These are phyloP conservation scores for Cytospora chrysosperma DNA, from an alignment of 2,329 filamentous ascomycete species.

Conservation along the genomic window DNA sequence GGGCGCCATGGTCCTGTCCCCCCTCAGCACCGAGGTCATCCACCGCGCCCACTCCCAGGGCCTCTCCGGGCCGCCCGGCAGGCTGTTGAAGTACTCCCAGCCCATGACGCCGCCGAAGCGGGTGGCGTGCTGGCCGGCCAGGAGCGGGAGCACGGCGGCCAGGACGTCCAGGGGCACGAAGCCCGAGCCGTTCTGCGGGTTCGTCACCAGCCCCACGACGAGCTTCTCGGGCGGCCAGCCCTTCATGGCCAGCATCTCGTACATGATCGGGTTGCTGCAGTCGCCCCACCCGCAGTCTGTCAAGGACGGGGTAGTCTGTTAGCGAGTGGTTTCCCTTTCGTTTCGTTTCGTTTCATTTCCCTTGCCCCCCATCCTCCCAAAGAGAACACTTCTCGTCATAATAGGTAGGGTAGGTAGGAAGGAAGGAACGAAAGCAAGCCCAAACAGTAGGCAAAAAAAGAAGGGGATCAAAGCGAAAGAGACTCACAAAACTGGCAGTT, in stretches of 20 bases:
- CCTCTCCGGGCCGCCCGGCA: constrained; percentile 55
- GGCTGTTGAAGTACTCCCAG: constrained; percentile 81
- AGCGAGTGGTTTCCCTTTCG: background rate
- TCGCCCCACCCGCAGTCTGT: constrained; percentile 77
- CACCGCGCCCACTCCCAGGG: constrained; percentile 74
- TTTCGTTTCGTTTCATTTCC: no score
- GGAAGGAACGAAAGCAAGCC: background rate
- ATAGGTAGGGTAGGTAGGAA: background rate
- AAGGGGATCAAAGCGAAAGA: no score
- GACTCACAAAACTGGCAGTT: constrained; percentile 67
- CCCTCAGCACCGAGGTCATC: constrained; percentile 49
- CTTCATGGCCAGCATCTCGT: constrained; percentile 44
- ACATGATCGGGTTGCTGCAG: constrained; percentile 50
- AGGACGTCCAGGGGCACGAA: constrained; percentile 61
- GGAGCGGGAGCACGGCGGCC: constrained; percentile 52
- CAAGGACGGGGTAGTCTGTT: background rate
- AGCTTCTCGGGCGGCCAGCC: constrained; percentile 69
- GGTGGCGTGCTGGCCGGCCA: constrained; percentile 56
- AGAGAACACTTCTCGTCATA: no score
- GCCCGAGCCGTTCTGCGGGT: constrained; percentile 66
- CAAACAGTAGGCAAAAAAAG: background rate
- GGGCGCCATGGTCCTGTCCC: constrained; percentile 28
- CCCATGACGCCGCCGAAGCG: constrained; percentile 79
- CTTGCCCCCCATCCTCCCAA: no score
- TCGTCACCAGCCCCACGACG: constrained; percentile 74